phyloP scores from a whole-genome alignment of 768 basidiomycete species.

The Suillus luteus region DNA sequence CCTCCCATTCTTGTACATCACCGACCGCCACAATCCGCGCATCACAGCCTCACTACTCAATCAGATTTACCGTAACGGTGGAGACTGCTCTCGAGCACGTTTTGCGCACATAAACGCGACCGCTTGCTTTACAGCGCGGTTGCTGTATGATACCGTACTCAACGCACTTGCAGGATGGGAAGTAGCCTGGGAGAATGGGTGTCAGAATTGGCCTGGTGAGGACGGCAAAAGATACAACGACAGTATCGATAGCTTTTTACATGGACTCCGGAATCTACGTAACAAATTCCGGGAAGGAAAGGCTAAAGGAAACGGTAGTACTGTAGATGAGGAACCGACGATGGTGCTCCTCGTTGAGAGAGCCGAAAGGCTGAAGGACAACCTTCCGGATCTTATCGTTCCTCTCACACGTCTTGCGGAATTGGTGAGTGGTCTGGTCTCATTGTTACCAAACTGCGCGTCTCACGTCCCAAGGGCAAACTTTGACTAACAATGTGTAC shows the following conservation, averaged over 20 bases:
- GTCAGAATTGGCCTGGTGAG: slow-evolving; percentile 54
- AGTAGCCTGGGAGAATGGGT: slow-evolving; percentile 61
- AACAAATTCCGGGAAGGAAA: slow-evolving; percentile 20
- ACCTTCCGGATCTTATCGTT: slow-evolving; percentile 63
- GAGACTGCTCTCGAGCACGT: slow-evolving; percentile 30
- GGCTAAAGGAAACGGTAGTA: slow-evolving; percentile 35
- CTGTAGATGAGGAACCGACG: slow-evolving; percentile 31
- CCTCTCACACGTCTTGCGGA: slow-evolving; percentile 73
- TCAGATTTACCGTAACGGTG: slow-evolving; percentile 34
- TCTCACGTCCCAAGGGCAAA: slow-evolving; percentile 3
- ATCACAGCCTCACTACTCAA: slow-evolving; percentile 48
- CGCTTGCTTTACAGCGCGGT: slow-evolving; percentile 58
- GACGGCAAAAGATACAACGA: slow-evolving; percentile 57
- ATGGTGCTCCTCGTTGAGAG: slow-evolving; percentile 66
- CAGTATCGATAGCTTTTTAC: slow-evolving; percentile 68
- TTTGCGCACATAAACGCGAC: slow-evolving; percentile 56
- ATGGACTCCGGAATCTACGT: slow-evolving; percentile 52
- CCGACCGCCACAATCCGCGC: slow-evolving; percentile 54
- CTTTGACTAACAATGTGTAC: slow-evolving; percentile 12
- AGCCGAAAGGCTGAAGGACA: slow-evolving; percentile 66
- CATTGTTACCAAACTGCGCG: background rate
- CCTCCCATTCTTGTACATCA: slow-evolving; percentile 69
- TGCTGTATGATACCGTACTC: slow-evolving; percentile 68
- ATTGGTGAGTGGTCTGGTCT: slow-evolving; percentile 47
- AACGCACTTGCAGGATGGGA: slow-evolving; percentile 60